A percentile compares a stretch with the other conserved stretches of the same genome.
Evolutionary conservation across 345 rosid species (phyloP).

Genomic region (Syzygium aromaticum): DNA sequence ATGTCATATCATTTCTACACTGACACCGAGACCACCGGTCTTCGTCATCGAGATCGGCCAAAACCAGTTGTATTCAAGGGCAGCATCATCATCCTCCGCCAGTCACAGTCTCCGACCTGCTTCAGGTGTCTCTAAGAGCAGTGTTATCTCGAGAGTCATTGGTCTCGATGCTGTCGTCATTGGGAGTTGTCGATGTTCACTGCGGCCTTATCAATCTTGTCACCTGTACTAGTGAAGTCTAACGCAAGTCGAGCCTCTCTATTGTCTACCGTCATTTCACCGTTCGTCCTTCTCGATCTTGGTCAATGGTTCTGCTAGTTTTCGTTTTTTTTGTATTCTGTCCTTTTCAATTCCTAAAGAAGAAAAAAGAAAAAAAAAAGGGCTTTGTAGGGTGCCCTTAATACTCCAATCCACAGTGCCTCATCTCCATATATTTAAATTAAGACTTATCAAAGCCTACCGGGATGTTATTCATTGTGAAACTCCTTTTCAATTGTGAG

Average conservation of each 20-base stretch:
- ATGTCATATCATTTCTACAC: not conserved
- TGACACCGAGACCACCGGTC: not conserved
- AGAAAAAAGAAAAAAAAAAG: no score
- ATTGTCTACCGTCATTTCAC: not conserved
- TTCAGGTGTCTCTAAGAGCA: not conserved
- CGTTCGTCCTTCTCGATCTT: not conserved
- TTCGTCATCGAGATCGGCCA: not conserved
- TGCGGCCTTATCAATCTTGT: no score
- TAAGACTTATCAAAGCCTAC: not conserved
- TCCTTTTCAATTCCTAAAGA: not conserved
- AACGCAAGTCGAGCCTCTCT: not conserved
- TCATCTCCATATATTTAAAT: not conserved
- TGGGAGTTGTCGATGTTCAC: not conserved
- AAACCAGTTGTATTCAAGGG: not conserved
- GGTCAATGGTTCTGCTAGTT: not conserved
- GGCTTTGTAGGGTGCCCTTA: not conserved
- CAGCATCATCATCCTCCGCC: not conserved
- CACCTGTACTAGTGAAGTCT: not conserved
- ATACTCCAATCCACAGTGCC: not conserved
- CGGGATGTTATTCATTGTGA: not conserved
- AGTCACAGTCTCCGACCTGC: not conserved
- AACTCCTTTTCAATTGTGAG: not conserved
- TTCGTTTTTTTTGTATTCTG: no score
- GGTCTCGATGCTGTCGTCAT: not conserved
- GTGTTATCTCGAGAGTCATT: not conserved